Evolutionary conservation across 1,284 basidiomycete genomes (phyloP).

Genomic region (Pseudozyma hubeiensis): DNA sequence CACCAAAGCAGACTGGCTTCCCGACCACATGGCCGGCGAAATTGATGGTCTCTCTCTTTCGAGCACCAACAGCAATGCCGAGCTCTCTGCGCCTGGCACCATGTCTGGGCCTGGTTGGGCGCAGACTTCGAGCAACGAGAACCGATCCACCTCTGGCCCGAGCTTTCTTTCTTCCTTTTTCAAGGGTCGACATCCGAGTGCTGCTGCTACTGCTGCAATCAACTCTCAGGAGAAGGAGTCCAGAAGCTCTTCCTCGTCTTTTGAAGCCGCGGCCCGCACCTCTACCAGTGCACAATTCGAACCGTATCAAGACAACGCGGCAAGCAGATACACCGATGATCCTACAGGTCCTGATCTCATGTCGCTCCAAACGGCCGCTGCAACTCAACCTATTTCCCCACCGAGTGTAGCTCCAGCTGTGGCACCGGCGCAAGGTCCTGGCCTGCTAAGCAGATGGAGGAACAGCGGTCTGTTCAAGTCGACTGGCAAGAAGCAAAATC

Average conservation of each 20-base stretch:
- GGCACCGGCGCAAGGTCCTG: conserved; percentile 19
- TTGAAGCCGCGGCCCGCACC: conserved; percentile 7
- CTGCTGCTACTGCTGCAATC: background rate
- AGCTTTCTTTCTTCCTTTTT: conserved; percentile 43
- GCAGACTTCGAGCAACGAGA: conserved; percentile 38
- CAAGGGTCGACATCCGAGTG: conserved; percentile 33
- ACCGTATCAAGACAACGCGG: conserved; percentile 23
- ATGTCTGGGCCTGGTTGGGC: conserved; percentile 43
- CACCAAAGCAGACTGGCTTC: conserved; percentile 36
- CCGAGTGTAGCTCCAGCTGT: background rate
- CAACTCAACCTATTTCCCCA: conserved; percentile 2
- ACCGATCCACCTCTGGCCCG: conserved; percentile 19
- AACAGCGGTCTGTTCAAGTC: conserved; percentile 34
- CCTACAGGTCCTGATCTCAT: conserved; percentile 41
- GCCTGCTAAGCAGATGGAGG: conserved; percentile 39
- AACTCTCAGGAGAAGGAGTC: conserved; percentile 4
- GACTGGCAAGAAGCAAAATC: conserved; percentile 19
- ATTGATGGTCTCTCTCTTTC: conserved; percentile 8
- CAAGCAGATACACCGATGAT: conserved; percentile 31
- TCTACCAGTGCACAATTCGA: conserved; percentile 15
- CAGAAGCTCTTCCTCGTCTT: conserved; percentile 13
- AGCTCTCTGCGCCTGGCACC: background rate
- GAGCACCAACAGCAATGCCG: background rate
- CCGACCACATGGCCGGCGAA: conserved; percentile 12
- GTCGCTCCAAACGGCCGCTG: conserved; percentile 24